Evolutionary conservation across 371 early-diverging fungal species (phyloP).

Genomic region (Apophysomyces trapeziformis): DNA sequence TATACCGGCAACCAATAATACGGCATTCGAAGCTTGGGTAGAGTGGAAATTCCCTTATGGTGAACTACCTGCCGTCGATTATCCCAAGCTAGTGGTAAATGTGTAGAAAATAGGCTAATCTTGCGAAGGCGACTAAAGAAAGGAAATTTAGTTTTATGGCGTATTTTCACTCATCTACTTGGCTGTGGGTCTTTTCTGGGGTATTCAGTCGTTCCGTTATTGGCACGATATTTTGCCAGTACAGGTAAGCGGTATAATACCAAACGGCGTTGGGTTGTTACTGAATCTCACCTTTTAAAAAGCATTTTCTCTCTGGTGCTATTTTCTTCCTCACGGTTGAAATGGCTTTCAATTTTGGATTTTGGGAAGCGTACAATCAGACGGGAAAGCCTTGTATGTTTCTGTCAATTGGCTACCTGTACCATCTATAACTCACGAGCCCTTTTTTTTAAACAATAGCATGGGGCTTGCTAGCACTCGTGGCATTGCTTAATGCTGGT

Average conservation of each 20-base stretch:
- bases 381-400: slow-evolving; percentile 63
- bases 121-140: not conserved
- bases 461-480: slow-evolving; percentile 59
- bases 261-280: not conserved
- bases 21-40: slow-evolving; percentile 61
- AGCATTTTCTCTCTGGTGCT: slow-evolving; percentile 85
- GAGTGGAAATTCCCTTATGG: slow-evolving; percentile 85
- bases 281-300: not conserved
- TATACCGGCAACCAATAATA: slow-evolving; percentile 26
- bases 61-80: slow-evolving; percentile 81
- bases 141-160: slow-evolving; percentile 62
- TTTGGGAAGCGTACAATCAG: slow-evolving; percentile 79
- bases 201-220: slow-evolving; percentile 70
- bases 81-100: slow-evolving; percentile 80
- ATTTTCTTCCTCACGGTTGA: slow-evolving; percentile 86
- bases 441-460: slow-evolving; percentile 34
- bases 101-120: slow-evolving; percentile 47
- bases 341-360: slow-evolving; percentile 91
- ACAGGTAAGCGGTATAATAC: slow-evolving; percentile 44
- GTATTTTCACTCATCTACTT: slow-evolving; percentile 73
- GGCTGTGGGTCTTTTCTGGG: slow-evolving; percentile 77
- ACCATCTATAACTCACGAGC: not conserved
- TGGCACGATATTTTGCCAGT: slow-evolving; percentile 90
- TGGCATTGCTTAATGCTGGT: slow-evolving; percentile 86
- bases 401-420: not conserved